Evolutionary conservation across 768 basidiomycete species (phyloP).

Genomic region (Russula abietina): DNA sequence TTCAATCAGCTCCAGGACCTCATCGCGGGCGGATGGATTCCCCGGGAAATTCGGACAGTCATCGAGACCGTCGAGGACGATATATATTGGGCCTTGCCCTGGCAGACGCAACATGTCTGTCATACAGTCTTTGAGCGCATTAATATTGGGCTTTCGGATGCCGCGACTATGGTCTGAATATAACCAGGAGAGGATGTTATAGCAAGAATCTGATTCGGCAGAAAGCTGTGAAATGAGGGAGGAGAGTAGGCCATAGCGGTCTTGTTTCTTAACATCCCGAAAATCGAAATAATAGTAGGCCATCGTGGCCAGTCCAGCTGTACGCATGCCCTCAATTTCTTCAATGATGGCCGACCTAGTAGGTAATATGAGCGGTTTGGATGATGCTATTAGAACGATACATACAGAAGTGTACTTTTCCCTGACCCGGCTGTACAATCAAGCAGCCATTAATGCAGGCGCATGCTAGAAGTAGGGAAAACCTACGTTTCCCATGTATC

Average conservation of each 20-base stretch:
- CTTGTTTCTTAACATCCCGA: too few relatives aligned
- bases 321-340: too few relatives aligned
- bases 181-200: too few relatives aligned
- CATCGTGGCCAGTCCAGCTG: too few relatives aligned
- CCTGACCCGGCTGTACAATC: not conserved
- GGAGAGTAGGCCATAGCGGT: too few relatives aligned
- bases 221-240: too few relatives aligned
- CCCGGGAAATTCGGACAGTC: not conserved
- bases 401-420: slow-evolving; percentile 11
- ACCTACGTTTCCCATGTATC: slow-evolving; percentile 6
- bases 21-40: not conserved
- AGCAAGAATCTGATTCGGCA: too few relatives aligned
- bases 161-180: not conserved
- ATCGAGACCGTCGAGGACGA: slow-evolving; percentile 3
- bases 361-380: not conserved
- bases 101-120: not conserved
- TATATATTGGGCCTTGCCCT: not conserved
- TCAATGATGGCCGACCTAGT: slow-evolving; percentile 3
- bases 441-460: not conserved
- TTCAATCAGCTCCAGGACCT: not conserved
- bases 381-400: not conserved
- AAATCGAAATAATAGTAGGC: too few relatives aligned
- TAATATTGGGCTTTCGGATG: not conserved
- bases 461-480: too few relatives aligned
- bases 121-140: not conserved